Evolutionary conservation across 2,329 filamentous ascomycete genomes (phyloP).

Genomic region (Sclerotinia subarctica): DNA sequence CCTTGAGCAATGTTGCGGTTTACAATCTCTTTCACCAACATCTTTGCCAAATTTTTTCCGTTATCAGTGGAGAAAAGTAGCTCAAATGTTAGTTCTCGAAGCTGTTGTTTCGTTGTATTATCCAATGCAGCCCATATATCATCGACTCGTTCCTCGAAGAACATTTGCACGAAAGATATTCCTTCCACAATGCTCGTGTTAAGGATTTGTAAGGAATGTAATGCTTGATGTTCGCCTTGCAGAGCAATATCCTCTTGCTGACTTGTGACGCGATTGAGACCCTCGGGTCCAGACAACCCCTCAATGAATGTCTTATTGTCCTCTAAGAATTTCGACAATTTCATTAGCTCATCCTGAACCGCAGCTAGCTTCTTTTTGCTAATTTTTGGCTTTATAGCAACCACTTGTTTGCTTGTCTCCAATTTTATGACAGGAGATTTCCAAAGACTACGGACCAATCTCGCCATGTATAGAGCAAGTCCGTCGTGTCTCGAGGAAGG

Average conservation of each 20-base stretch:
- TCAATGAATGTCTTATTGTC: constrained; percentile 91
- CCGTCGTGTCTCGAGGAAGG: constrained; percentile 89
- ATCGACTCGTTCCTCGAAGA: constrained; percentile 89
- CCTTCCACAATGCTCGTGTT: constrained; percentile 92
- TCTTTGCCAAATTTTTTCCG: constrained; percentile 86
- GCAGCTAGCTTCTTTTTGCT: constrained; percentile 63
- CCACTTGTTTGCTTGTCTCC: constrained; percentile 55
- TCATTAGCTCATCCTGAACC: constrained; percentile 77
- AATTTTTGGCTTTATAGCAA: constrained; percentile 66
- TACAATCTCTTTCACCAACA: constrained; percentile 95
- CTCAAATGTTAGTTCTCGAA: constrained; percentile 81
- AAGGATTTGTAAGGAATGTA: constrained; percentile 80
- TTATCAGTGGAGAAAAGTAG: constrained; percentile 74
- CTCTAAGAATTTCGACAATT: constrained; percentile 76
- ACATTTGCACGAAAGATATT: constrained; percentile 90
- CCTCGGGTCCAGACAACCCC: constrained; percentile 85
- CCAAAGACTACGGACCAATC: constrained; percentile 89
- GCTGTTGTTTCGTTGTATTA: constrained; percentile 63
- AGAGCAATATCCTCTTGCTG: constrained; percentile 89
- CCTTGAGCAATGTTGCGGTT: constrained; percentile 97
- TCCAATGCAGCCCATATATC: constrained; percentile 81
- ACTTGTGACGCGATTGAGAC: constrained; percentile 71
- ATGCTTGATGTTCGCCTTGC: constrained; percentile 89
- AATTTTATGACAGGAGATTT: constrained; percentile 66
- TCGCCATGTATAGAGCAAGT: constrained; percentile 79